Base-by-base conservation (phyloP, 2,329 filamentous ascomycete genomes). In the Fusarium kyushuense region DNA sequence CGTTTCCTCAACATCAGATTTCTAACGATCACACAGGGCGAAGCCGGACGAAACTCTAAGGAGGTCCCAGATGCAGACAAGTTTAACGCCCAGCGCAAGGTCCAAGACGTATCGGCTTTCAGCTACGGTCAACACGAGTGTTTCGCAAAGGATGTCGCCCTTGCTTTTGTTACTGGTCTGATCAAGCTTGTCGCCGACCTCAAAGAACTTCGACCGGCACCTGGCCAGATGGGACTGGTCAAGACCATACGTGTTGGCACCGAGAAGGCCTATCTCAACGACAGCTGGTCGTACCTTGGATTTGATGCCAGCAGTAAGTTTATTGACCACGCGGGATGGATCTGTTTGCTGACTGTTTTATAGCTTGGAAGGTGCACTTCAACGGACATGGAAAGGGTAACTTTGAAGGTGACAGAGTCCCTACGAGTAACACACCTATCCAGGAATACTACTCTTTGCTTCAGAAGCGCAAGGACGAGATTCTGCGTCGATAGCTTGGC, bases 81-180 rank as follows among this genome's bases (percentile, higher is more conserved):
- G 54, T 84, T 86, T 63, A 77, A 82, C 38, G 76, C 82, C 3
- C 76, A 79, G 25, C 80, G 84, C 56, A 76, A 80, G 59, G 5
- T 76, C n/a, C 21, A 76, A 5, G 71, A 77, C 3, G 80, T 85
- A 30, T 78, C 80, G 2, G 76, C 82, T 21, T 84, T 81, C 61
- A 82, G 82, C 67, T 80, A 79, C 54, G 83, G 83, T 0, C 79
- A 81, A 32, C 83, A 86, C 71, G 78, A 82, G 29, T 86, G 84
- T 58, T 30, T 84, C 3, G 80, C 78, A 38, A 76, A 78, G 35
- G 77, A 83, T 6, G 67, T 84, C 1, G 78, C 80, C 0, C 75
- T 80, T 14, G 74, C 79, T 0, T 83, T 80, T 43, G 72, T 85
- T 7, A 75, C 73, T 2, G 80, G 80, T 1, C 76, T 84, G 25